Evolutionary conservation across 1,284 basidiomycete genomes (phyloP).

Genomic region (Grifola frondosa): DNA sequence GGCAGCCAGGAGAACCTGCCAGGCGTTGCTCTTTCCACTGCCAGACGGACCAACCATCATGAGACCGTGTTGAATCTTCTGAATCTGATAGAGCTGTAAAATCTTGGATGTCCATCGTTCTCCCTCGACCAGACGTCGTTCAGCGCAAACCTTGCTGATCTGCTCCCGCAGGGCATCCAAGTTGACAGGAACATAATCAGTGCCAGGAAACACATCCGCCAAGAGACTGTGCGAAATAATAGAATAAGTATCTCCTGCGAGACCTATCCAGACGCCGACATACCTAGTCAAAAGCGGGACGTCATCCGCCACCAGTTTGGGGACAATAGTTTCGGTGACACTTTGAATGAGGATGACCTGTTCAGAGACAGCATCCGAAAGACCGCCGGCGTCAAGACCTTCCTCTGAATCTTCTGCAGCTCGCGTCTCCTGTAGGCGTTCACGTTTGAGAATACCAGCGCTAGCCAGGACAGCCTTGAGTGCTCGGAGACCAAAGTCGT

Average conservation of each 20-base stretch:
- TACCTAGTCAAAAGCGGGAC: constrained; percentile 91
- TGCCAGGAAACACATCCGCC: constrained; percentile 96
- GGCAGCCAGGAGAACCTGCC: constrained; percentile 91
- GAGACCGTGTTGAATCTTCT: constrained; percentile 98
- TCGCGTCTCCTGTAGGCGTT: constrained; percentile 64
- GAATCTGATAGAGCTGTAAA: constrained; percentile 97
- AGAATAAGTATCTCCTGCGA: background rate
- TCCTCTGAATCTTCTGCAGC: constrained; percentile 38
- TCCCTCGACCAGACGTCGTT: constrained; percentile 82
- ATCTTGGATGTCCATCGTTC: constrained; percentile 96
- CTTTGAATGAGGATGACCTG: constrained; percentile 98
- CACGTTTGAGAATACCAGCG: constrained; percentile 96
- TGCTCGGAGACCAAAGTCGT: constrained; percentile 98
- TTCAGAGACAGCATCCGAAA: constrained; percentile 78
- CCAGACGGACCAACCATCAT: constrained; percentile 99
- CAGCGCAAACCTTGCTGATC: constrained; percentile 85
- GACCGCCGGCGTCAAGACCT: constrained; percentile 46
- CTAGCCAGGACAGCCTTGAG: constrained; percentile 96
- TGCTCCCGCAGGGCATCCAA: constrained; percentile 83
- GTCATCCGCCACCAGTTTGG: constrained; percentile 97
- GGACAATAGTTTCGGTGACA: constrained; percentile 98
- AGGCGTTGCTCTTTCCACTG: constrained; percentile 96
- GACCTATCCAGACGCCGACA: constrained; percentile 21
- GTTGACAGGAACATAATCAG: constrained; percentile 88
- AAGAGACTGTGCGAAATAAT: constrained; percentile 62